phyloP scores from a whole-genome alignment of 495 filamentous ascomycete species.

The Podospora conica region DNA sequence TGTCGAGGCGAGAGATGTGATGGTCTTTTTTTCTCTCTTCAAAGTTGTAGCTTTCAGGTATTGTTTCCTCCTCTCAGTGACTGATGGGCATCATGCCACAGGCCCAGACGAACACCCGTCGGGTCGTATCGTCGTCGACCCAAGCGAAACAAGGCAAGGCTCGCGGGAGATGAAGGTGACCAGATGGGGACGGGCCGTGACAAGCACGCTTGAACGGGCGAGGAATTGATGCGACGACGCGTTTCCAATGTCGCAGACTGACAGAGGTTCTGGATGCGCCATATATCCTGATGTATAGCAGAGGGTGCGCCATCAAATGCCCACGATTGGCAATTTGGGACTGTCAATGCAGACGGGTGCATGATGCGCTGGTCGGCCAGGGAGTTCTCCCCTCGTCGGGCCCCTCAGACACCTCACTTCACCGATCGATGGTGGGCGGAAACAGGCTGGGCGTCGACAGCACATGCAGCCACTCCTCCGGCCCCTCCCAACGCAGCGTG shows the following conservation, averaged over 20 bases:
- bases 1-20: not conserved
- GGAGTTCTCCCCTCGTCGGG: not conserved
- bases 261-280: not conserved
- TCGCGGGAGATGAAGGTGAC: not conserved
- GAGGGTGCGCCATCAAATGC: not conserved
- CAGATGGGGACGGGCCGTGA: not conserved
- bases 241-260: not conserved
- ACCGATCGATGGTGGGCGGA: not conserved
- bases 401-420: not conserved
- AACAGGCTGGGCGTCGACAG: not conserved
- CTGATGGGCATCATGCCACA: no score
- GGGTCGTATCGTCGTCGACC: not conserved
- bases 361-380: constrained; percentile 33
- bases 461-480: not conserved
- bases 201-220: not conserved
- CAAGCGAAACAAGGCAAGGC: not conserved
- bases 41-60: not conserved
- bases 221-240: not conserved
- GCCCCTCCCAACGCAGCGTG: not conserved
- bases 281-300: not conserved
- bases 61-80: no score
- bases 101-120: no score
- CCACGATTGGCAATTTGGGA: constrained; percentile 9
- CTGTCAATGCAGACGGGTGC: constrained; percentile 26
- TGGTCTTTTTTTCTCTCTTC: not conserved